phyloP scores from a whole-genome alignment of 108 stramenopile genomes.

The Pinguiococcus pyrenoidosus region DNA sequence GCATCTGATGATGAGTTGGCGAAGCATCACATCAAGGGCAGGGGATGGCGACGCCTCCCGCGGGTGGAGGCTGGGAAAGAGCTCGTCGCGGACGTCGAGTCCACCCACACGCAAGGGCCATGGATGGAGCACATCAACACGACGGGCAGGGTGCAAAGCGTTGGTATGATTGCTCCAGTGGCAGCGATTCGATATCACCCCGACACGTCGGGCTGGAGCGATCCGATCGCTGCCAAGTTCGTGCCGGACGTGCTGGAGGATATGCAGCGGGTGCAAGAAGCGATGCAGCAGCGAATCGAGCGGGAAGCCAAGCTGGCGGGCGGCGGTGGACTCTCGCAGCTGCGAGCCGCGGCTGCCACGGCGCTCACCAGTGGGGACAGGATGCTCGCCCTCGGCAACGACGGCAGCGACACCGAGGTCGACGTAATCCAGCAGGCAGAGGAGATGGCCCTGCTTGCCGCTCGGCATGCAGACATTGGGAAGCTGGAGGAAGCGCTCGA shows the following conservation, averaged over 20 bases:
- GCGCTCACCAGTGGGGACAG: too few species aligned
- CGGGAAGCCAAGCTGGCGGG: constrained; percentile 5
- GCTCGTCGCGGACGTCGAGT: background rate
- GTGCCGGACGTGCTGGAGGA: constrained; percentile 13
- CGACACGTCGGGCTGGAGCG: background rate
- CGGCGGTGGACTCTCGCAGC: constrained; percentile 1
- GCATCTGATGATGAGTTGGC: background rate
- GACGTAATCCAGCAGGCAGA: constrained; percentile 5
- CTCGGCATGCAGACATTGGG: constrained; percentile 11
- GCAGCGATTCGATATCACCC: background rate
- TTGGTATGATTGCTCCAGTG: background rate
- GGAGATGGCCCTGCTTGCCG: constrained; percentile 14
- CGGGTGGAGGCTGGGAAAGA: background rate
- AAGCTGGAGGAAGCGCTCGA: constrained; percentile 9
- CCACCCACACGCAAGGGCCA: background rate
- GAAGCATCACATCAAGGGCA: background rate
- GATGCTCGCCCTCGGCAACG: constrained; percentile 7
- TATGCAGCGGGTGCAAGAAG: constrained; percentile 5
- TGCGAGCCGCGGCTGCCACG: constrained; percentile 5
- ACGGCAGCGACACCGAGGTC: background rate
- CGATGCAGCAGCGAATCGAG: constrained; percentile 11
- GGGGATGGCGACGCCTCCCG: background rate
- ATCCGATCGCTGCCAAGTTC: constrained; percentile 4
- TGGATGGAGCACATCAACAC: background rate
- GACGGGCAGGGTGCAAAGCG: background rate